Evolutionary conservation across 805 yeast species (phyloP).

Genomic region (Ogataea ganodermae): DNA sequence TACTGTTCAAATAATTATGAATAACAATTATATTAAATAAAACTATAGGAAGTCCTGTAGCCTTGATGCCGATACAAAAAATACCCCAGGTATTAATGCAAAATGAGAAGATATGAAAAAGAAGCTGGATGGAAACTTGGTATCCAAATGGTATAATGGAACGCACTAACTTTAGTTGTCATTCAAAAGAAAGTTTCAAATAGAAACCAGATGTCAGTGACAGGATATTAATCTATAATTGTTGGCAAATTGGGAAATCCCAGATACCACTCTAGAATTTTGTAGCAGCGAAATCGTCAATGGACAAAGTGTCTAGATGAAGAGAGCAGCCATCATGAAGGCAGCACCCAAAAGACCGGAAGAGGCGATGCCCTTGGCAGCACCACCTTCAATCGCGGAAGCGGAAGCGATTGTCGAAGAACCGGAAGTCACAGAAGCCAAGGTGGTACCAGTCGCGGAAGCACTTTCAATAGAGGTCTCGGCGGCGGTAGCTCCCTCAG

Average conservation of each 20-base stretch:
- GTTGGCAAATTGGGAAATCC: slow-evolving; percentile 10
- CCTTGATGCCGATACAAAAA: slow-evolving; percentile 23
- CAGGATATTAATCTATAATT: slow-evolving; percentile 5
- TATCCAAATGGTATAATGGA: slow-evolving; percentile 14
- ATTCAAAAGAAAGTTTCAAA: background rate
- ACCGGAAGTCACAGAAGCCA: slow-evolving; percentile 13
- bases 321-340: slow-evolving; percentile 24
- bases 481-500: slow-evolving; percentile 7
- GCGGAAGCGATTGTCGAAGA: slow-evolving; percentile 18
- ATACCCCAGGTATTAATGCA: slow-evolving; percentile 18
- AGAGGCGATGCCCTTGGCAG: slow-evolving; percentile 25
- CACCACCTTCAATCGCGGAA: slow-evolving; percentile 25
- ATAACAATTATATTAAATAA: slow-evolving; percentile 9
- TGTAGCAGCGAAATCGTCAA: slow-evolving; percentile 8
- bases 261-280: slow-evolving; percentile 4
- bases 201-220: slow-evolving; percentile 1
- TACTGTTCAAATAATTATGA: background rate
- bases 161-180: background rate
- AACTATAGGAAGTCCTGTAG: slow-evolving; percentile 11
- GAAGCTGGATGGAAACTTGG: slow-evolving; percentile 6
- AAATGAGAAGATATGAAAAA: slow-evolving; percentile 6
- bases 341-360: slow-evolving; percentile 30
- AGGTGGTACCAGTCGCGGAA: slow-evolving; percentile 19
- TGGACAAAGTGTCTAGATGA: slow-evolving; percentile 17
- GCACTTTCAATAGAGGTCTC: slow-evolving; percentile 8